Evolutionary conservation across 2,329 filamentous ascomycete genomes (phyloP).

Genomic region (Hypoxylon sp.): DNA sequence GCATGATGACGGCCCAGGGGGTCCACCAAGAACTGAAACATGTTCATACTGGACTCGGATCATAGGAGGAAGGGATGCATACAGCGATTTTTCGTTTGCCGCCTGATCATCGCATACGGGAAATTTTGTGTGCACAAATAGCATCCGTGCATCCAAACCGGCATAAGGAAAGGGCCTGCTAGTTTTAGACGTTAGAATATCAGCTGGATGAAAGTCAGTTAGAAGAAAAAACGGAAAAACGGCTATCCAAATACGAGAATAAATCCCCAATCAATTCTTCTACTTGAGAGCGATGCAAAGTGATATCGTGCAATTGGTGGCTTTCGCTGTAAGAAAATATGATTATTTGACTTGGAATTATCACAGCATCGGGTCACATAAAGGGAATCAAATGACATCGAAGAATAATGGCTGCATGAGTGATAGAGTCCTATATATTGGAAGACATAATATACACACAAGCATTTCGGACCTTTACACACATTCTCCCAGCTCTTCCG

Average conservation of each 20-base stretch:
- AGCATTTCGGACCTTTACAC: neutral
- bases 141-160: slow-evolving; percentile 19
- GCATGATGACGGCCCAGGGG: slow-evolving; percentile 30
- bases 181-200: slow-evolving; percentile 35
- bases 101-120: slow-evolving; percentile 26
- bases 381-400: neutral
- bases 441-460: neutral
- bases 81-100: slow-evolving; percentile 29
- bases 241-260: slow-evolving; percentile 40
- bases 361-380: neutral
- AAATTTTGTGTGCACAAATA: slow-evolving; percentile 40
- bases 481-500: neutral
- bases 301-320: neutral
- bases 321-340: neutral
- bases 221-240: slow-evolving; percentile 13
- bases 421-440: neutral
- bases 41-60: slow-evolving; percentile 2
- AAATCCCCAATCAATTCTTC: slow-evolving; percentile 43
- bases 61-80: slow-evolving; percentile 7
- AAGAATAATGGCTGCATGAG: neutral
- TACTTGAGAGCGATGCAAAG: neutral
- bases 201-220: slow-evolving; percentile 8
- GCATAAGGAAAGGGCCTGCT: slow-evolving; percentile 22
- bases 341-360: neutral
- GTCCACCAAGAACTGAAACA: slow-evolving; percentile 28